These are phyloP conservation scores for Thelonectria olida DNA, from an alignment of 2,329 filamentous ascomycete genomes.

Conservation along the genomic window DNA sequence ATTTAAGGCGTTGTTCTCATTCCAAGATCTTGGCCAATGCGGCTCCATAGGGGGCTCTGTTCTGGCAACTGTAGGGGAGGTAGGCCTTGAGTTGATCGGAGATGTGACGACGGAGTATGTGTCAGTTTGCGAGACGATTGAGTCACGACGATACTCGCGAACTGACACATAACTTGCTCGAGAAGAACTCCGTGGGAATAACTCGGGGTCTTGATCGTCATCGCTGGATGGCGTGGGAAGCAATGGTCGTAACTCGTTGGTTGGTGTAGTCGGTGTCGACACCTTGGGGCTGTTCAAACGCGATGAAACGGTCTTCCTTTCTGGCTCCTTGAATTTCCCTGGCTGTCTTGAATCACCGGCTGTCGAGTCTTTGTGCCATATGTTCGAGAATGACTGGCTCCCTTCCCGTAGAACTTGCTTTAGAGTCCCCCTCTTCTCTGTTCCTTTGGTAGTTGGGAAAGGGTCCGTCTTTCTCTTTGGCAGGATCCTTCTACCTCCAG, in stretches of 20 bases:
- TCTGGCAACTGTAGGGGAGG: conserved; percentile 51
- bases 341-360: conserved; percentile 36
- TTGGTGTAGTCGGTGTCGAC: not conserved
- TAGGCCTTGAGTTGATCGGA: conserved; percentile 52
- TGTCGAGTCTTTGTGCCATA: conserved; percentile 59
- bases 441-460: conserved; percentile 13
- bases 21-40: conserved; percentile 25
- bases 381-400: conserved; percentile 55
- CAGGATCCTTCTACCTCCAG: conserved; percentile 20
- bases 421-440: conserved; percentile 58
- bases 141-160: conserved; percentile 61
- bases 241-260: conserved; percentile 10
- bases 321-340: conserved; percentile 37
- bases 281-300: conserved; percentile 22
- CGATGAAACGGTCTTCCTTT: conserved; percentile 12
- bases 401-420: conserved; percentile 63
- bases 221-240: conserved; percentile 16
- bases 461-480: conserved; percentile 38
- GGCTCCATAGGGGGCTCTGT: conserved; percentile 39
- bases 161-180: conserved; percentile 60
- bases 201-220: conserved; percentile 38
- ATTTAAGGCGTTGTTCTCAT: conserved; percentile 25
- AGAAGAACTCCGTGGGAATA: conserved; percentile 52
- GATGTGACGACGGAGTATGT: conserved; percentile 63
- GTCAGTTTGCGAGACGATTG: conserved; percentile 65